Base-by-base conservation (phyloP, 1,139 yeast species). In the Hanseniaspora uvarum region DNA sequence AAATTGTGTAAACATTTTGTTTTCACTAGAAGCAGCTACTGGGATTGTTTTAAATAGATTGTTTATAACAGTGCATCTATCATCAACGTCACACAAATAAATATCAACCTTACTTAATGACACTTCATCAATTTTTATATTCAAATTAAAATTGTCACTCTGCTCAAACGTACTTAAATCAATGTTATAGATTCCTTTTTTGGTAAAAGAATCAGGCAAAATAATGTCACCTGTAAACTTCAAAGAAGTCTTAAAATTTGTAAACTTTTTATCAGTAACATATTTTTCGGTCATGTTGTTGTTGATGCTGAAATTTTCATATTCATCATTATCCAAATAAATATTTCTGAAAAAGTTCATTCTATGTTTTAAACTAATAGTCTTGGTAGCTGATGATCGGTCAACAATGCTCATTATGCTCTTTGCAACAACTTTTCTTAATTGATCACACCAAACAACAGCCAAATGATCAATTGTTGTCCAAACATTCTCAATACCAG, bases 401-500 rank as follows among this genome's bases (percentile, higher is more conserved):
- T 86, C 84, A 2, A 79, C 76, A 18, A 84, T 72, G 41, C 78
- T 83, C 46, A 86, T 69, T 31, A 94, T 64, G 0, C 80, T 70
- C 46, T 73, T 71, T 12, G 86, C 83, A 2, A 92, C 60, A 7
- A 75, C 78, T 43, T 75, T 72, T 54, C 98, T 75, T 40, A 88
- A 70, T 65, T 92, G 97, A 57, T 82, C 85, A 68, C 99, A 94
- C 99, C 99, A 94, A 0, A 89, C 95, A 53, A 94, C 82, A 0
- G 98, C 97, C 60, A 88, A 74, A 68, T 94, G 99, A 66, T 94
- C 98, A 46, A 89, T 80, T 0, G 96, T 86, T 0, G 96, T 83
- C 96, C 97, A 92, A 0, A 92, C 96, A 7, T 75, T 76, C 0
- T 96, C 96, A 10, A 92, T 84, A 0, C 95, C 88, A 0, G 92